Evolutionary conservation across 2,329 filamentous ascomycete species (phyloP), one percentile per base, ranked within the genome.

Genomic region (Penicillium nordicum): DNA sequence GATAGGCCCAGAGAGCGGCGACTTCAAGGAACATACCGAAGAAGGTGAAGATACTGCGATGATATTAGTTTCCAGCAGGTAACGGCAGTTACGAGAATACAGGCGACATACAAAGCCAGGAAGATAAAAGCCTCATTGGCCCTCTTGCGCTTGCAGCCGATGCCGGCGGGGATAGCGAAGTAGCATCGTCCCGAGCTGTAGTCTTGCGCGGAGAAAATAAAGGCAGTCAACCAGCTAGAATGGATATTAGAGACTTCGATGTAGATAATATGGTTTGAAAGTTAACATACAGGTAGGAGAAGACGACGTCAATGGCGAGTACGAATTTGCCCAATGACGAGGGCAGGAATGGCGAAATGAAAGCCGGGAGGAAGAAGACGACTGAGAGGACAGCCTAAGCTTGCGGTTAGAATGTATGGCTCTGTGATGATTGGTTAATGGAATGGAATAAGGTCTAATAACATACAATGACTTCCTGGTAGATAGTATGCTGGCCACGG

Each of bases 161-260:
- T 51, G 42, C 66, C 66, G 1, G 68, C 66, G 1, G 77, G 76
- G 3, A 71, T 58, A 46, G 69, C 64, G 29, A 59, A 40, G 50
- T 34, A 58, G 64, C 76, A 78, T 34, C 63, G 40, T 16, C 62
- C 40, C 49, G 60, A 54, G 61, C 69, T 67, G 62, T 79, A 80
- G 70, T 78, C 76, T 66, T 79, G 72, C 5, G 77, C 73, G 1
- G 76, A 63, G 67, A 80, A 79, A 63, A 80, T 76, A 64, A 79
- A 79, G 18, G 76, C 69, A 1, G 78, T 79, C 64, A 80, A 72
- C 77, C 77, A 80, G 30, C 74, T 76, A 47, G 11, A 37, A 12
- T 9, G 7, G 47, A 45, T 48, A 48, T 60, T 48, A 57, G 47
- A 11, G 18, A 37, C 30, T 40, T 18, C 16, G 4, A 27, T 42